Evolutionary conservation across 208 protist species (phyloP).

Genomic region (Perkinsela sp.): DNA sequence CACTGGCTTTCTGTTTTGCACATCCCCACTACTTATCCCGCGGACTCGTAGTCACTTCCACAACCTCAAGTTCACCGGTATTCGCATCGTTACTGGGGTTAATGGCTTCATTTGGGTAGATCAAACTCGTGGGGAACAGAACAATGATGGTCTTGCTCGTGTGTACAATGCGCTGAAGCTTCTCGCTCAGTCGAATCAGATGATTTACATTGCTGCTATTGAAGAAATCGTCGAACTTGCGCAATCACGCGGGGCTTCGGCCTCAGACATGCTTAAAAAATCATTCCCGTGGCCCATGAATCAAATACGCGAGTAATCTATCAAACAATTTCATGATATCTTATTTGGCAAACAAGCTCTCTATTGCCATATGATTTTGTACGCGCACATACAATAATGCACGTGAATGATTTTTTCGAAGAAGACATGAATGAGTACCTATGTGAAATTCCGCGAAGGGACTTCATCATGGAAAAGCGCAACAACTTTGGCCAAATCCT

Average conservation of each 20-base stretch:
- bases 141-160: background rate
- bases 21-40: conserved; percentile 30
- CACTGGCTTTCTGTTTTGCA: conserved; percentile 19
- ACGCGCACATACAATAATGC: too few species aligned
- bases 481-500: background rate
- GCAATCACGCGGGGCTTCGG: background rate
- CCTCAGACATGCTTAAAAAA: background rate
- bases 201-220: background rate
- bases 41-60: conserved; percentile 46
- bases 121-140: background rate
- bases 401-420: too few species aligned
- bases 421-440: background rate
- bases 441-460: background rate
- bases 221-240: background rate
- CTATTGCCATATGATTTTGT: too few species aligned
- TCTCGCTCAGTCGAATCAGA: background rate
- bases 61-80: conserved; percentile 8
- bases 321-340: background rate
- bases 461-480: background rate
- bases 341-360: too few species aligned
- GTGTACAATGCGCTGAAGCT: background rate
- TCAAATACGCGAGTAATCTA: too few species aligned
- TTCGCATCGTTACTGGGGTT: conserved; percentile 26
- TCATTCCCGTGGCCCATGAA: too few species aligned
- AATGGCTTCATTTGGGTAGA: conserved; percentile 58